phyloP scores from a whole-genome alignment of 1,284 basidiomycete genomes.

The Phlebopus sp. region DNA sequence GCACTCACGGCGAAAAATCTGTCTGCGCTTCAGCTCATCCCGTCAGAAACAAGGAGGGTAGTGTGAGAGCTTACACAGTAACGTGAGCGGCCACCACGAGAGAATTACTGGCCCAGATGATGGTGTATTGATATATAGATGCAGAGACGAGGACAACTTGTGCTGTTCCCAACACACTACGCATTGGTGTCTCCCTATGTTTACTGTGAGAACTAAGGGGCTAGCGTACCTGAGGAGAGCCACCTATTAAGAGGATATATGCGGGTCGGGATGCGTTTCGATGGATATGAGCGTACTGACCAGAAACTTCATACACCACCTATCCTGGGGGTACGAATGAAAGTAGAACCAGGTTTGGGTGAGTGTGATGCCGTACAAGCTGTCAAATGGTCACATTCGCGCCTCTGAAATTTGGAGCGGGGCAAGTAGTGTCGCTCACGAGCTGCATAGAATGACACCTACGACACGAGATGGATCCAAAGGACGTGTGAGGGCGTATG shows the following conservation, averaged over 20 bases:
- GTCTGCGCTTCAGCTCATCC: slow-evolving; percentile 2
- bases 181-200: slow-evolving; percentile 1
- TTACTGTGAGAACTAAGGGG: neutral
- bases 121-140: slow-evolving; percentile 34
- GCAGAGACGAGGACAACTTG: slow-evolving; percentile 27
- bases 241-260: slow-evolving; percentile 15
- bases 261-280: slow-evolving; percentile 4
- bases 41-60: neutral
- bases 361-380: slow-evolving; percentile 31
- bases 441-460: slow-evolving; percentile 32
- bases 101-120: slow-evolving; percentile 27
- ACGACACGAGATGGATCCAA: too few relatives aligned
- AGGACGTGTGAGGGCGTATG: slow-evolving; percentile 8
- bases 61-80: slow-evolving; percentile 20
- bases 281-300: slow-evolving; percentile 9
- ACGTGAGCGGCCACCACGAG: slow-evolving; percentile 22
- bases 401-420: neutral
- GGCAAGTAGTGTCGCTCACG: slow-evolving; percentile 12
- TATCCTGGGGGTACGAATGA: slow-evolving; percentile 27
- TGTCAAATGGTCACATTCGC: slow-evolving; percentile 5
- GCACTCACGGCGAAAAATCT: slow-evolving; percentile 28
- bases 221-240: slow-evolving; percentile 24
- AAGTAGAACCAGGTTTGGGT: slow-evolving; percentile 35
- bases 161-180: slow-evolving; percentile 27
- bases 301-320: slow-evolving; percentile 18